Conservation (phyloP, 805 yeast species). For the Dipodascus geniculatus region DNA sequence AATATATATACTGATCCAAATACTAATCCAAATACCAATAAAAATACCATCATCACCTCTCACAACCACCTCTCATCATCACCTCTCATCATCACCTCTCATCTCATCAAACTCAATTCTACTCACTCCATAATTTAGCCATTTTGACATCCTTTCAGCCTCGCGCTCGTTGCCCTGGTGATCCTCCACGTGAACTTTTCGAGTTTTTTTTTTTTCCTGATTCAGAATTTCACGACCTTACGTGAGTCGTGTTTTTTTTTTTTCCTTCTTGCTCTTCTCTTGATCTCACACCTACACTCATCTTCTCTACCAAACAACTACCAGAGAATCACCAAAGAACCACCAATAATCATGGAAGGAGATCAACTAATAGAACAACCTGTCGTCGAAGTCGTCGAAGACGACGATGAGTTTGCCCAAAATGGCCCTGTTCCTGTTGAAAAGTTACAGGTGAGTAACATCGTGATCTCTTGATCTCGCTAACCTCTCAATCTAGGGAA, state of each 20-base stretch:
- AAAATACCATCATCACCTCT: no score
- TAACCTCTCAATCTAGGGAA: conserved; percentile 36
- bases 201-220: background rate
- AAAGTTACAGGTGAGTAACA: conserved; percentile 30
- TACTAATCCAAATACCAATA: no score
- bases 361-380: background rate
- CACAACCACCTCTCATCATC: no score
- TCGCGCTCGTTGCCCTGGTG: no score
- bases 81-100: no score
- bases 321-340: background rate
- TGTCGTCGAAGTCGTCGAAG: background rate
- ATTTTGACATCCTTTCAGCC: no score
- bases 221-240: background rate
- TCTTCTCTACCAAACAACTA: no score
- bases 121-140: no score
- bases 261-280: background rate
- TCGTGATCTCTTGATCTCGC: background rate
- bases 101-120: no score
- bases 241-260: background rate
- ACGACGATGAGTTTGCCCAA: conserved; percentile 41
- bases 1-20: no score
- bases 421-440: conserved; percentile 46
- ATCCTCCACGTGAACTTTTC: background rate
- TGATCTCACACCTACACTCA: no score
- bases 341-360: conserved; percentile 11